Base-by-base conservation (phyloP, 768 basidiomycete species). In the Paxillus rubicundulus region DNA sequence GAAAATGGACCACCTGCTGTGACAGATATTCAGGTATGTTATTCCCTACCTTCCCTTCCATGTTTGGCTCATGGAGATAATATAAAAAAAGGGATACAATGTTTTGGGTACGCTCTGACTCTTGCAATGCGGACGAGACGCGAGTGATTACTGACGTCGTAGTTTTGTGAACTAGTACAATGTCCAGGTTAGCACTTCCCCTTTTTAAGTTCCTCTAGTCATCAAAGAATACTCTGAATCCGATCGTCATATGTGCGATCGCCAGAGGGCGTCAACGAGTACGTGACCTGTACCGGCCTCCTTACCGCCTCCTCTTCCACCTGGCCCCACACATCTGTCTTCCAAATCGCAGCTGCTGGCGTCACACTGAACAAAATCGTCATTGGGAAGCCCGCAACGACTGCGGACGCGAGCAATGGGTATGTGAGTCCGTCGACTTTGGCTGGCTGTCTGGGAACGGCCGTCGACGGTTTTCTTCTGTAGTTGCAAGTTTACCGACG, bases 311-410 rank as follows among this genome's bases (percentile, higher is more conserved):
- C 77, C 1, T 72, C 76, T 8, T 64, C 66, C 9, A 50, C 59
- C 7, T 81, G 66, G 67, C 79, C 80, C 1, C 46, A 69, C n/a
- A 72, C 74, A 0, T 67, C 77, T 0, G 62, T 82, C 32, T 77
- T 81, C 64, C 70, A 81, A 56, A 79, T 81, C 48, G 68, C 71
- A 17, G 74, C 75, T 2, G 78, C 69, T 52, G 85, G 85, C 18
- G 78, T 89, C 9, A 64, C 75, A 2, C 61, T 82, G 41, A 66
- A 77, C 64, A 89, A 91, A 69, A 73, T 89, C 45, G 81, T 89
- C 54, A 86, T 91, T 60, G 87, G 87, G 4, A 91, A 91, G 68
- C 87, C 87, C 1, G 82, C 81, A 2, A 50, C 74, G 0, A 55
- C 56, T 7, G 59, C 69, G 8, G 81, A 82, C 48, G 83, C 85